phyloP scores from a whole-genome alignment of 2,329 filamentous ascomycete species.

The Aspergillus udagawae region DNA sequence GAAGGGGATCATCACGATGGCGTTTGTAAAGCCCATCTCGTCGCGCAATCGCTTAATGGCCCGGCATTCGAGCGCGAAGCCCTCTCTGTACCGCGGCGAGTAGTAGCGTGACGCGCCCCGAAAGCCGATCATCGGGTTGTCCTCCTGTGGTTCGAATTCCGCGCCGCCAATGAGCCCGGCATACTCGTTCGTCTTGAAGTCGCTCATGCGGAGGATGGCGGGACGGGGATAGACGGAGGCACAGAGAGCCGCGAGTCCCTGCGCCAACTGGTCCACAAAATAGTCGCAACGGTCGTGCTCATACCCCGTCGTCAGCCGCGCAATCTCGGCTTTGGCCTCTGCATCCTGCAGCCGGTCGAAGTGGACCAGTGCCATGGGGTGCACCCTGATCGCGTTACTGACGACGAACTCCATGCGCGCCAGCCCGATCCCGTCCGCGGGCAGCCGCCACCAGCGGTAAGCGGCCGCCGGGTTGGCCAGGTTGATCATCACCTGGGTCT shows the following conservation, averaged over 20 bases:
- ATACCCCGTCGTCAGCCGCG: conserved; percentile 28
- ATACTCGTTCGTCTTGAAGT: conserved; percentile 43
- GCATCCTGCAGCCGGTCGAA: conserved; percentile 29
- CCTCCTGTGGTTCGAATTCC: conserved; percentile 38
- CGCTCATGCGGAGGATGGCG: conserved; percentile 38
- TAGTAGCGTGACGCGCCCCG: conserved; percentile 42
- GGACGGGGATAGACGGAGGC: conserved; percentile 38
- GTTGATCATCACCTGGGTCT: conserved; percentile 38
- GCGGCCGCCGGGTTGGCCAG: conserved; percentile 37
- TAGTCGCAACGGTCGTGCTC: conserved; percentile 32
- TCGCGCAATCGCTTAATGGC: conserved; percentile 38
- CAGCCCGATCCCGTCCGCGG: conserved; percentile 37
- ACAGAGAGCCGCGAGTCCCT: conserved; percentile 36
- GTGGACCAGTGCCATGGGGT: conserved; percentile 36
- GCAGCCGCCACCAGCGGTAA: conserved; percentile 40
- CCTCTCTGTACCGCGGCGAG: conserved; percentile 37
- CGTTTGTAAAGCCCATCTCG: conserved; percentile 35
- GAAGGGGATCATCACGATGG: conserved; percentile 39
- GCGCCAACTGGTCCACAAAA: conserved; percentile 37
- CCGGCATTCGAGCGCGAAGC: conserved; percentile 38
- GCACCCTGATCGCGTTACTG: conserved; percentile 35
- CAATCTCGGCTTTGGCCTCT: conserved; percentile 23
- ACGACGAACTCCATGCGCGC: conserved; percentile 42
- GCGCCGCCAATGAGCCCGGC: conserved; percentile 37
- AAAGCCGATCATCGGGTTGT: conserved; percentile 43